These are phyloP conservation scores for Leucosporidium scottii DNA, from an alignment of 768 basidiomycete species.

Conservation along the genomic window DNA sequence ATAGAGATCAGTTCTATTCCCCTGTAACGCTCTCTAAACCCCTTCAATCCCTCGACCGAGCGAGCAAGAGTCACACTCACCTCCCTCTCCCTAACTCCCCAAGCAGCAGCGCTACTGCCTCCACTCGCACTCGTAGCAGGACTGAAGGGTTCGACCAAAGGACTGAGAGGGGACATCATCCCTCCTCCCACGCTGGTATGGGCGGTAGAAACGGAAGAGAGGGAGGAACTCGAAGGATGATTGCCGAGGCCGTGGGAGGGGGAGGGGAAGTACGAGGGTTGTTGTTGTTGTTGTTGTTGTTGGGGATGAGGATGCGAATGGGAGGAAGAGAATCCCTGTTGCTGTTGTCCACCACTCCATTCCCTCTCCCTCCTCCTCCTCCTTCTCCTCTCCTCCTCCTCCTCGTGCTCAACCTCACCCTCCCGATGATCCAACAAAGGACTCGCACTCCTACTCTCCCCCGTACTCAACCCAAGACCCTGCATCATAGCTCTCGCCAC, in stretches of 20 bases:
- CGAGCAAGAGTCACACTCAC: background rate
- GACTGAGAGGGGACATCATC: conserved; percentile 32
- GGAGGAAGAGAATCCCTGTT: no score
- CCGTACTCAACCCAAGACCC: no score
- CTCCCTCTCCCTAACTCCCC: background rate
- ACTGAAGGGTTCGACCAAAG: conserved; percentile 36
- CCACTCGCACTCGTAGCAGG: conserved; percentile 13
- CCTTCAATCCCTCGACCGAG: background rate
- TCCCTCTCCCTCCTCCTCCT: no score
- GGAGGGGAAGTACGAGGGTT: background rate
- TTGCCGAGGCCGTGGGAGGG: background rate
- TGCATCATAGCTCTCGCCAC: background rate
- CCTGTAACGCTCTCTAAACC: background rate
- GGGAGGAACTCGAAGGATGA: background rate
- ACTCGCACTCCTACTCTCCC: no score
- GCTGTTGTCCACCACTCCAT: no score
- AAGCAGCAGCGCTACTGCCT: background rate
- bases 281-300: background rate
- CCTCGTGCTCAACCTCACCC: no score
- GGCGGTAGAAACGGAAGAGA: background rate
- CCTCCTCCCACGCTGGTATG: background rate
- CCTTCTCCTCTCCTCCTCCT: no score
- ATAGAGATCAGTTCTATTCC: background rate
- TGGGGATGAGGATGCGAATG: background rate
- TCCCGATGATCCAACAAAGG: no score